Conservation (phyloP, 2,329 filamentous ascomycete genomes). For the Verticillium klebahnii region DNA sequence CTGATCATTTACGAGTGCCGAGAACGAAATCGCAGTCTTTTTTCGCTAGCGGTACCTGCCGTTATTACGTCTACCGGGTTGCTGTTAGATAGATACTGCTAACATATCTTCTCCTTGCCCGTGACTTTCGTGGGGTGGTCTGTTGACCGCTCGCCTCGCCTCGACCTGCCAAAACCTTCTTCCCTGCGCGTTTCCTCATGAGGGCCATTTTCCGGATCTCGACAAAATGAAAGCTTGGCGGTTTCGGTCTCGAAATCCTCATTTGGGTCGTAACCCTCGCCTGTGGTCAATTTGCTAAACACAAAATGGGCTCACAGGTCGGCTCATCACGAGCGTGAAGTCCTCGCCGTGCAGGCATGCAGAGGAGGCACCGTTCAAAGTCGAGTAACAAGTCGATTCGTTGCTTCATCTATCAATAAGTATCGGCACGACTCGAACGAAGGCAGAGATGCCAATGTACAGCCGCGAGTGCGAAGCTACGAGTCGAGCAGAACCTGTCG, state of each 20-base stretch:
- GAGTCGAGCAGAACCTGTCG: not conserved
- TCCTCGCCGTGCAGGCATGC: not conserved
- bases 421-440: not conserved
- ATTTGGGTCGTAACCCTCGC: not conserved
- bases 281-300: not conserved
- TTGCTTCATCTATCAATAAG: not conserved
- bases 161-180: not conserved
- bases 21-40: slow-evolving; percentile 81
- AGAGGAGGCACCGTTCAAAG: not conserved
- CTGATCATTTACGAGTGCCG: slow-evolving; percentile 90
- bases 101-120: slow-evolving; percentile 48
- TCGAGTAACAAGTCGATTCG: not conserved
- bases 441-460: not conserved
- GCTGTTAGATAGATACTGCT: slow-evolving; percentile 97
- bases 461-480: not conserved
- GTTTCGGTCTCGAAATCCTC: not conserved
- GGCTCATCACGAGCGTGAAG: not conserved
- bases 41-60: slow-evolving; percentile 98
- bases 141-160: not conserved
- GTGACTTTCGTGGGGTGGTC: not conserved
- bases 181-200: no score
- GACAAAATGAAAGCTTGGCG: not conserved
- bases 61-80: slow-evolving; percentile 61
- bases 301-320: not conserved
- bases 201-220: no score